These are phyloP conservation scores for Sporothrix protearum DNA, from an alignment of 2,329 filamentous ascomycete species.

Conservation along the genomic window DNA sequence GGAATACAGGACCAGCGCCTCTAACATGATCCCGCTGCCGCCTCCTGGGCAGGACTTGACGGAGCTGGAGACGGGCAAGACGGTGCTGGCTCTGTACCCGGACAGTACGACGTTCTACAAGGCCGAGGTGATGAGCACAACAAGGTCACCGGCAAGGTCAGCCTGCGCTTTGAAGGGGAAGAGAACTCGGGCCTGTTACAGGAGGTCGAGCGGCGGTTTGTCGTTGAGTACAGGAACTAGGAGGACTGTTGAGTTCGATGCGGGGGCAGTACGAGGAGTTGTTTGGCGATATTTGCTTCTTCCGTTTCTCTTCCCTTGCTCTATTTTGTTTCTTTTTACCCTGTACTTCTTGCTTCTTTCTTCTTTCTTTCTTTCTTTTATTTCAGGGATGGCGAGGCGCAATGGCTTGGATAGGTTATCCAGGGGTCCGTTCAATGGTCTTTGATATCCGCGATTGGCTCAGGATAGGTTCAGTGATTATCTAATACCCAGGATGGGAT, in stretches of 20 bases:
- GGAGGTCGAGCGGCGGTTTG: slow-evolving; percentile 70
- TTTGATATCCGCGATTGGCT: not conserved
- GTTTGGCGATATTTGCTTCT: no score
- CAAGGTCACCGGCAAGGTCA: slow-evolving; percentile 49
- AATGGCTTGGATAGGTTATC: not conserved
- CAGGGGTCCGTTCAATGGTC: not conserved
- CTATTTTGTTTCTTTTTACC: no score
- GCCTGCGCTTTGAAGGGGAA: slow-evolving; percentile 75
- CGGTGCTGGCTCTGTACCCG: slow-evolving; percentile 74
- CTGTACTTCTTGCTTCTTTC: no score
- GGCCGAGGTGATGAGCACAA: slow-evolving; percentile 72
- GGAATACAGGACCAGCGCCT: slow-evolving; percentile 68
- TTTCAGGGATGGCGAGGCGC: slow-evolving; percentile 8
- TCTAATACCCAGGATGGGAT: not conserved
- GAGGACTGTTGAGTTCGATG: not conserved
- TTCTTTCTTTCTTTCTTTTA: not conserved
- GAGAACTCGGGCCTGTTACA: slow-evolving; percentile 70
- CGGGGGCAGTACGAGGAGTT: no score
- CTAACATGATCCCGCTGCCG: slow-evolving; percentile 74
- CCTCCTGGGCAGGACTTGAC: slow-evolving; percentile 51
- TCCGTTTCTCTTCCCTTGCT: no score
- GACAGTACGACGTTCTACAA: slow-evolving; percentile 84
- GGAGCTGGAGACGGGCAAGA: slow-evolving; percentile 64
- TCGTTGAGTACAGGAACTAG: slow-evolving; percentile 62
- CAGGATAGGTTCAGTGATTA: not conserved